These are phyloP conservation scores for Amylostereum chailletii DNA, from an alignment of 1,284 basidiomycete species.

Conservation along the genomic window DNA sequence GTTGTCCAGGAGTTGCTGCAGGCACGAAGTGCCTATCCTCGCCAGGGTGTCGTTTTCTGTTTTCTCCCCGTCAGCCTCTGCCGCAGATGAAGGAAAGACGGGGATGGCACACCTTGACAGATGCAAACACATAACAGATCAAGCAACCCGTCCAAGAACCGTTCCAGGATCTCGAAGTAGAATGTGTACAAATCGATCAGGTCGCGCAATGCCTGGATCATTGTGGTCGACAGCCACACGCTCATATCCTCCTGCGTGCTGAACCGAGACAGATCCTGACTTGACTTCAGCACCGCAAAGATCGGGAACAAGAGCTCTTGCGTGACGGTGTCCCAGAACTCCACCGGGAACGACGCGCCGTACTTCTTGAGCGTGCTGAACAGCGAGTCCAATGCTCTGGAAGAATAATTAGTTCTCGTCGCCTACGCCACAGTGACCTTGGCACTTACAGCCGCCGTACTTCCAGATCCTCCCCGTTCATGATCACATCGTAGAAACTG, in stretches of 20 bases:
- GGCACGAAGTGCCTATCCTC: constrained; percentile 94
- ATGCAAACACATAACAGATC: constrained; percentile 96
- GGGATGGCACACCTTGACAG: constrained; percentile 77
- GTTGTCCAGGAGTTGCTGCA: constrained; percentile 92
- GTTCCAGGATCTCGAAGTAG: constrained; percentile 90
- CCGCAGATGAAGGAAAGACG: not conserved
- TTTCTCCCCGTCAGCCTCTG: not conserved
- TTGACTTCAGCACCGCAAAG: constrained; percentile 91
- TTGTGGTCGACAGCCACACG: constrained; percentile 98
- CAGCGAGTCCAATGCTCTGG: constrained; percentile 88
- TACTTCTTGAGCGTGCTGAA: constrained; percentile 93
- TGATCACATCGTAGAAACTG: constrained; percentile 98
- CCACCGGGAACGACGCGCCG: constrained; percentile 78
- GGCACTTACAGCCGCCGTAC: constrained; percentile 82
- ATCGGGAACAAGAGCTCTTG: constrained; percentile 98
- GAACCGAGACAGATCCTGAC: constrained; percentile 86
- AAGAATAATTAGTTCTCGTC: not conserved
- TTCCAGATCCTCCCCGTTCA: constrained; percentile 99
- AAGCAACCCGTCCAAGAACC: constrained; percentile 84
- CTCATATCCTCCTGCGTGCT: constrained; percentile 98
- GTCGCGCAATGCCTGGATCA: constrained; percentile 97
- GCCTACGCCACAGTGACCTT: not conserved
- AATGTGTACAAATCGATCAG: constrained; percentile 94
- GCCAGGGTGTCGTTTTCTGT: constrained; percentile 97
- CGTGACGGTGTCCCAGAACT: constrained; percentile 98